These are phyloP conservation scores for Carex myosuroides DNA, from an alignment of 176 grass and related monocot genomes.

Conservation along the genomic window DNA sequence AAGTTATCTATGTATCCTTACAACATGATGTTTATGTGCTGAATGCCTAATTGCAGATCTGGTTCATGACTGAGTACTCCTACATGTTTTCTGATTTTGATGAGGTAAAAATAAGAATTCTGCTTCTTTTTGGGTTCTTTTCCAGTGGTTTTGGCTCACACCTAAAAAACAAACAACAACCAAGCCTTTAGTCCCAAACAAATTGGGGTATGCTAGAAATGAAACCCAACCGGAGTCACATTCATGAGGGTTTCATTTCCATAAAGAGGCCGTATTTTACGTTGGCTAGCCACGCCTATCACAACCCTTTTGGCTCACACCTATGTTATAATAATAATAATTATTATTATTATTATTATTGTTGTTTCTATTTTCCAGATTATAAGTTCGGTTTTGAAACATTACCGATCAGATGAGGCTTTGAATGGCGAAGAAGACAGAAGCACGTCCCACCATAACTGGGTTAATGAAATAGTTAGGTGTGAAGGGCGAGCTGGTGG, in stretches of 20 bases:
- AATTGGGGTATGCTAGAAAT: too few relatives aligned
- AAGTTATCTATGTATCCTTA: constrained; percentile 1
- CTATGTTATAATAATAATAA: constrained; percentile 6
- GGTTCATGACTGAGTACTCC: constrained; percentile 83
- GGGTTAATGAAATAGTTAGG: constrained; percentile 98
- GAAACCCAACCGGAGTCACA: too few relatives aligned
- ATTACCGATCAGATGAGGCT: constrained; percentile 48
- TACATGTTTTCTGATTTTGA: constrained; percentile 76
- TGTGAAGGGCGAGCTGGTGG: constrained; percentile 62
- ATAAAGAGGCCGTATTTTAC: too few relatives aligned
- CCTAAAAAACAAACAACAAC: neutral
- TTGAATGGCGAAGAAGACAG: constrained; percentile 41
- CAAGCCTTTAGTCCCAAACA: too few relatives aligned
- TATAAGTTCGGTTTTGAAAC: constrained; percentile 71
- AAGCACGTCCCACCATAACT: constrained; percentile 68
- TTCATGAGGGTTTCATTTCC: too few relatives aligned
- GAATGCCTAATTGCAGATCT: constrained; percentile 50
- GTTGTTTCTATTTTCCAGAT: constrained; percentile 59
- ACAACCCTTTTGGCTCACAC: neutral
- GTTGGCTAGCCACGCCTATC: too few relatives aligned
- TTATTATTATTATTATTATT: neutral
- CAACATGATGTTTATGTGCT: constrained; percentile 7
- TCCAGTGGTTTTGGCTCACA: neutral
- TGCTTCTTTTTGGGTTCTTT: constrained; percentile 13
- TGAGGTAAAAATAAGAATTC: constrained; percentile 40